phyloP scores from a whole-genome alignment of 2,329 filamentous ascomycete species.

The Monosporascus sp. region DNA sequence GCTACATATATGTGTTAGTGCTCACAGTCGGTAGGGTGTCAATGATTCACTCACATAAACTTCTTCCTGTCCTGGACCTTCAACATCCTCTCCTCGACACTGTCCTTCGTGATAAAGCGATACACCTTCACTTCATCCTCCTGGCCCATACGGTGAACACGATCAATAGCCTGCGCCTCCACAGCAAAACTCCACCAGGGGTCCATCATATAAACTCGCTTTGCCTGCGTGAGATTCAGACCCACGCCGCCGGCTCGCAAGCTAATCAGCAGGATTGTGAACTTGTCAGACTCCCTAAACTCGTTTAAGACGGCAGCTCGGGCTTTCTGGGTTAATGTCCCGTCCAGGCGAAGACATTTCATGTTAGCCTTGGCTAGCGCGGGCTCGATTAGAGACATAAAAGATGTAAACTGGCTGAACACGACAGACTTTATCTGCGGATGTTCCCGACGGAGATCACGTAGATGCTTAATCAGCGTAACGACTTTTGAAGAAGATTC shows the following conservation, averaged over 20 bases:
- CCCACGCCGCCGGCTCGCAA: slow-evolving; percentile 89
- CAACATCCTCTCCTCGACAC: slow-evolving; percentile 94
- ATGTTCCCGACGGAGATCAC: slow-evolving; percentile 59
- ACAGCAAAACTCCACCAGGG: slow-evolving; percentile 99
- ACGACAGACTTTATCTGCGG: slow-evolving; percentile 79
- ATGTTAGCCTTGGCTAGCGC: slow-evolving; percentile 70
- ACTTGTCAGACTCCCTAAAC: slow-evolving; percentile 59
- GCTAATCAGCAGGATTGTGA: slow-evolving; percentile 74
- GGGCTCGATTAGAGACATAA: slow-evolving; percentile 84
- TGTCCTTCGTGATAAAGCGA: slow-evolving; percentile 82
- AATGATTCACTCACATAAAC: slow-evolving; percentile 66
- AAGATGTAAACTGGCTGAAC: slow-evolving; percentile 97
- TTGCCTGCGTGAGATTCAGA: slow-evolving; percentile 84
- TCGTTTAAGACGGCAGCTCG: slow-evolving; percentile 72
- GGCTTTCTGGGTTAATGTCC: slow-evolving; percentile 79
- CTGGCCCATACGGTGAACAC: slow-evolving; percentile 96
- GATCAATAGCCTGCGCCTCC: slow-evolving; percentile 95
- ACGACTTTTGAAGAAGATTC: slow-evolving; percentile 86
- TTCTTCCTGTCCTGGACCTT: slow-evolving; percentile 92
- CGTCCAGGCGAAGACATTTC: slow-evolving; percentile 81
- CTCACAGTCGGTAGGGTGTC: background rate
- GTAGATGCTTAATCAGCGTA: slow-evolving; percentile 70
- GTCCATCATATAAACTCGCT: slow-evolving; percentile 97
- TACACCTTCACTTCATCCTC: slow-evolving; percentile 78
- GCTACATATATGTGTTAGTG: slow-evolving; percentile 40